Evolutionary conservation across 2,329 filamentous ascomycete genomes (phyloP).

Genomic region (Penicillium sp.): DNA sequence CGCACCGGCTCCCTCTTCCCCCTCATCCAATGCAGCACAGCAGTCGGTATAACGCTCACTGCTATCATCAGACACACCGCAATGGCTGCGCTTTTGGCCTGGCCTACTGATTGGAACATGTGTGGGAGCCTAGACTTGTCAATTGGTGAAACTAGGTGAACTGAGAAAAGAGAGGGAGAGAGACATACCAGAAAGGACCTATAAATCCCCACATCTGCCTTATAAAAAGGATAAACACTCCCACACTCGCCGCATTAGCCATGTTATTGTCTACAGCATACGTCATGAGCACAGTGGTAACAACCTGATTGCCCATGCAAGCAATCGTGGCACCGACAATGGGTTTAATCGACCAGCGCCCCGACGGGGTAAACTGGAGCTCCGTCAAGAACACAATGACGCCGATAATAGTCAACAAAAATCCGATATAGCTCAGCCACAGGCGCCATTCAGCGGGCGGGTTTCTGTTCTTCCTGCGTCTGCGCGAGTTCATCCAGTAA

Average conservation of each 20-base stretch:
- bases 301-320: slow-evolving; percentile 57
- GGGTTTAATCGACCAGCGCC: slow-evolving; percentile 54
- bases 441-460: slow-evolving; percentile 8
- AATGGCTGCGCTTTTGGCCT: neutral
- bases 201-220: slow-evolving; percentile 29
- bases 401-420: slow-evolving; percentile 43
- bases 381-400: slow-evolving; percentile 55
- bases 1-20: neutral
- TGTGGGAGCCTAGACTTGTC: neutral
- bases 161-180: neutral
- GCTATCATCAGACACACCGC: neutral
- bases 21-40: neutral
- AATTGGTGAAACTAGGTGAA: too few relatives aligned
- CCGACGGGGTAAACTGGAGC: slow-evolving; percentile 39
- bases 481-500: slow-evolving; percentile 34
- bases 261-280: slow-evolving; percentile 24
- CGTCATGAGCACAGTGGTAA: slow-evolving; percentile 59
- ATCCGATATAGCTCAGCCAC: slow-evolving; percentile 12
- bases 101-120: neutral
- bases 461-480: slow-evolving; percentile 45
- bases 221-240: neutral
- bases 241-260: slow-evolving; percentile 30
- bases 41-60: neutral
- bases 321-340: slow-evolving; percentile 52
- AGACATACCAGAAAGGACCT: slow-evolving; percentile 32